Conservation (phyloP, 805 yeast species). For the Candida sonorensis region DNA sequence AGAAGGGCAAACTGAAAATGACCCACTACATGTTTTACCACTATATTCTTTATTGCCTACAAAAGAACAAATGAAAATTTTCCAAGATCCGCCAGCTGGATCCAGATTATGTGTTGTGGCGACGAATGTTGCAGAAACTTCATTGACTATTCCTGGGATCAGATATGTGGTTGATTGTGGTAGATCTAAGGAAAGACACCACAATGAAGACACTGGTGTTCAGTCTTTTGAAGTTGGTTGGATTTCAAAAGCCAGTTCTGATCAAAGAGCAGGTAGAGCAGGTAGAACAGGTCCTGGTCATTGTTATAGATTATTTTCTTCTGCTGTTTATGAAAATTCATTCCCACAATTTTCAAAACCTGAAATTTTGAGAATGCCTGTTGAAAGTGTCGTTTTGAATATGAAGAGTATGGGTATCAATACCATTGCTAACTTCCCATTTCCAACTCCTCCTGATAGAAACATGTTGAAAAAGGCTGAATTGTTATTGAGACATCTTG, state of each 20-base stretch:
- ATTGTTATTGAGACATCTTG: constrained; percentile 57
- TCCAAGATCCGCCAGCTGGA: constrained; percentile 78
- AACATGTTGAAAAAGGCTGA: constrained; percentile 57
- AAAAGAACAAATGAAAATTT: constrained; percentile 88
- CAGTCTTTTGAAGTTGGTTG: constrained; percentile 89
- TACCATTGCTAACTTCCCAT: constrained; percentile 85
- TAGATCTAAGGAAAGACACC: constrained; percentile 81
- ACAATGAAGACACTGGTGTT: constrained; percentile 77
- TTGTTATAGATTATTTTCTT: constrained; percentile 84
- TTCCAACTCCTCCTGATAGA: constrained; percentile 83
- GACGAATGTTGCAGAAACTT: constrained; percentile 96
- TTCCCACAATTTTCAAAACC: constrained; percentile 81
- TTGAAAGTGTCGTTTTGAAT: constrained; percentile 88
- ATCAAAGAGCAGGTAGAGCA: constrained; percentile 94
- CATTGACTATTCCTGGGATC: constrained; percentile 92
- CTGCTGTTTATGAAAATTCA: constrained; percentile 87
- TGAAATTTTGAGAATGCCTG: constrained; percentile 91
- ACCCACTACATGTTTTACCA: constrained; percentile 87
- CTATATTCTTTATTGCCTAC: constrained; percentile 92
- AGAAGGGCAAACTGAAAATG: constrained; percentile 61
- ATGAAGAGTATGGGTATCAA: constrained; percentile 98
- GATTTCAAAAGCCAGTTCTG: constrained; percentile 94
- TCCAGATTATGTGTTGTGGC: constrained; percentile 88
- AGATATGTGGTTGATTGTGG: constrained; percentile 95
- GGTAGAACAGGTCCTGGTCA: constrained; percentile 99